A percentile compares a stretch with the other conserved stretches of the same genome.
Evolutionary conservation across 148 eudicot genomes (phyloP).

Genomic region (Cornus suecica): DNA sequence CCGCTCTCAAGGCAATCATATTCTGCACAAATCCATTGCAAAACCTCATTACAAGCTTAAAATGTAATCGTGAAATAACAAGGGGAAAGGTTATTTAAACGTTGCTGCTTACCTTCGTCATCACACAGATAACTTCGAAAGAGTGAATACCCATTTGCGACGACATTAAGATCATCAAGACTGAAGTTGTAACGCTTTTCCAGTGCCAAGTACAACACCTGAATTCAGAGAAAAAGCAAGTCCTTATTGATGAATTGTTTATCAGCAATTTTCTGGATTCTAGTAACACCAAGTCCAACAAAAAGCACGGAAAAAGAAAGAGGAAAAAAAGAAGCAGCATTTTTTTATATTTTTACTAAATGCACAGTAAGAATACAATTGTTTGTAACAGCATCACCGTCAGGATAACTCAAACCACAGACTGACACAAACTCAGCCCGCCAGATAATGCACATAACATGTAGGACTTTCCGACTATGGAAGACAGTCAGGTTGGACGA

Average conservation of each 20-base stretch:
- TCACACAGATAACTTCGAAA: slow-evolving; percentile 54
- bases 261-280: background rate
- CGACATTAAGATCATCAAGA: slow-evolving; percentile 66
- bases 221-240: slow-evolving; percentile 12
- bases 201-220: slow-evolving; percentile 76
- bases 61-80: too few species aligned
- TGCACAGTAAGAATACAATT: background rate
- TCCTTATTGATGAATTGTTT: background rate
- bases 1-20: slow-evolving; percentile 24
- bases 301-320: background rate
- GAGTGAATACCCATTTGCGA: slow-evolving; percentile 82
- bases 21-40: slow-evolving; percentile 28
- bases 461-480: background rate
- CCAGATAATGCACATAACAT: background rate
- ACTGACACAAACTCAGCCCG: background rate
- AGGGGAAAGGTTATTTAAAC: background rate
- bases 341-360: background rate
- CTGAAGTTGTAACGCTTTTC: slow-evolving; percentile 90
- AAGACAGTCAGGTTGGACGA: background rate
- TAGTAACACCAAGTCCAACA: background rate
- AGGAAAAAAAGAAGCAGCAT: background rate
- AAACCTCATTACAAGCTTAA: background rate
- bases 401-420: background rate
- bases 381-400: background rate
- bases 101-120: slow-evolving; percentile 25